A percentile compares a stretch with the other conserved stretches of the same genome.
These are phyloP conservation scores for Colletotrichum sp. DNA, from an alignment of 2,329 filamentous ascomycete species.

Conservation along the genomic window DNA sequence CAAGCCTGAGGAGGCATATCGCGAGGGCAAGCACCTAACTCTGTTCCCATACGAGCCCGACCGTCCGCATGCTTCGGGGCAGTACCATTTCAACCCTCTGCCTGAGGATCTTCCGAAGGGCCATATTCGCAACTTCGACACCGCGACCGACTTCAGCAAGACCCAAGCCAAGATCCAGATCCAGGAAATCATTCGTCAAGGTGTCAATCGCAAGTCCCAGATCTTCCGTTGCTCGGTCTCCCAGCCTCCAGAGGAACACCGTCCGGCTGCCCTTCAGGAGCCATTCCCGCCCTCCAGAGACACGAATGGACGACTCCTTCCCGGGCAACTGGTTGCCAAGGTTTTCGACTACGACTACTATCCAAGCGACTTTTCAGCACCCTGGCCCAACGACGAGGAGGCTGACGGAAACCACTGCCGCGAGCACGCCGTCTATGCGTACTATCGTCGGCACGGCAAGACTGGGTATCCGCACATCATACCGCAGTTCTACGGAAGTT, in stretches of 20 bases:
- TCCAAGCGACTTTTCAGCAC: rapidly evolving
- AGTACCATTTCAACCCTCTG: neutral
- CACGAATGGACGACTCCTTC: rapidly evolving
- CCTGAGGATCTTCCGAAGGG: rapidly evolving
- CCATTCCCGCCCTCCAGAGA: neutral
- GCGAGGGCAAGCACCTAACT: too few relatives aligned
- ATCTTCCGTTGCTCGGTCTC: neutral
- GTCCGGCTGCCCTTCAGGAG: neutral
- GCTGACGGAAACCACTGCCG: neutral
- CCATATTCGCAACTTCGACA: neutral
- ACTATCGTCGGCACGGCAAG: neutral
- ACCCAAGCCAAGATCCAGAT: rapidly evolving
- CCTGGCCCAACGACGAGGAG: neutral
- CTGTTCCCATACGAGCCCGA: too few relatives aligned
- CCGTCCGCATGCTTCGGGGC: neutral
- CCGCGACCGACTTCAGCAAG: rapidly evolving
- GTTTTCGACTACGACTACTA: neutral
- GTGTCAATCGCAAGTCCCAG: rapidly evolving
- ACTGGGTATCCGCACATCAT: neutral
- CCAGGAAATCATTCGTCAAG: neutral
- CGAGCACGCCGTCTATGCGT: neutral
- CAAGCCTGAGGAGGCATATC: neutral
- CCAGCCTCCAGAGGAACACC: neutral
- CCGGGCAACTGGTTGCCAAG: neutral
- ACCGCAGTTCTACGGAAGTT: neutral